Evolutionary conservation across 169 alveolate genomes (phyloP).

Genomic region (Plasmodium adleri): DNA sequence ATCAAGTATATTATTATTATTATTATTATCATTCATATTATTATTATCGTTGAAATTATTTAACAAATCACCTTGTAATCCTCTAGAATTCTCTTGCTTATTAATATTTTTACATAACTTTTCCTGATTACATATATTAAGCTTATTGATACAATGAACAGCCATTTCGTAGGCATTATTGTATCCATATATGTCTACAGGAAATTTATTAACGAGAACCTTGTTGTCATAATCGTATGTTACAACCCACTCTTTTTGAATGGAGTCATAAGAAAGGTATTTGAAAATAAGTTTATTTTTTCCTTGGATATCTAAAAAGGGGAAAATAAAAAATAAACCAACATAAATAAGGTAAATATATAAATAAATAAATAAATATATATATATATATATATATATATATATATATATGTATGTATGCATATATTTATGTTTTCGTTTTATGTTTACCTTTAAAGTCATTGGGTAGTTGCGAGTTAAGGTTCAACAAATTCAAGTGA

Average conservation of each 20-base stretch:
- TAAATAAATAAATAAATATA: slow-evolving; percentile 2
- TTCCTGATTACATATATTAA: slow-evolving; percentile 57
- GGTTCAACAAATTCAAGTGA: slow-evolving; percentile 48
- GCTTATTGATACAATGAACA: slow-evolving; percentile 69
- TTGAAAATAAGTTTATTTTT: slow-evolving; percentile 66
- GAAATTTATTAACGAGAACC: slow-evolving; percentile 67
- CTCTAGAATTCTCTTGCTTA: slow-evolving; percentile 20
- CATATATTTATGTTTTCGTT: not conserved
- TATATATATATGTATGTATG: not conserved
- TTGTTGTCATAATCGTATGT: slow-evolving; percentile 73
- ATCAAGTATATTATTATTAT: not conserved
- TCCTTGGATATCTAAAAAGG: slow-evolving; percentile 59
- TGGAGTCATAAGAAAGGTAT: slow-evolving; percentile 63
- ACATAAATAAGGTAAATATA: not conserved
- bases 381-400: not conserved
- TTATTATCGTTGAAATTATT: slow-evolving; percentile 5
- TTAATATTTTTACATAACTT: slow-evolving; percentile 39
- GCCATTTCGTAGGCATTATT: slow-evolving; percentile 77
- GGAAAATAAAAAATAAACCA: not conserved
- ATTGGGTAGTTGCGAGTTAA: slow-evolving; percentile 71
- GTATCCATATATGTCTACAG: slow-evolving; percentile 68
- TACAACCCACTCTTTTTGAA: slow-evolving; percentile 76
- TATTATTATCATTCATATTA: slow-evolving; percentile 24
- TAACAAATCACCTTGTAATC: slow-evolving; percentile 16
- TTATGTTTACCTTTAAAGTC: slow-evolving; percentile 59